Base-by-base conservation (phyloP, 2,329 filamentous ascomycete genomes). In the Alternaria arborescens region DNA sequence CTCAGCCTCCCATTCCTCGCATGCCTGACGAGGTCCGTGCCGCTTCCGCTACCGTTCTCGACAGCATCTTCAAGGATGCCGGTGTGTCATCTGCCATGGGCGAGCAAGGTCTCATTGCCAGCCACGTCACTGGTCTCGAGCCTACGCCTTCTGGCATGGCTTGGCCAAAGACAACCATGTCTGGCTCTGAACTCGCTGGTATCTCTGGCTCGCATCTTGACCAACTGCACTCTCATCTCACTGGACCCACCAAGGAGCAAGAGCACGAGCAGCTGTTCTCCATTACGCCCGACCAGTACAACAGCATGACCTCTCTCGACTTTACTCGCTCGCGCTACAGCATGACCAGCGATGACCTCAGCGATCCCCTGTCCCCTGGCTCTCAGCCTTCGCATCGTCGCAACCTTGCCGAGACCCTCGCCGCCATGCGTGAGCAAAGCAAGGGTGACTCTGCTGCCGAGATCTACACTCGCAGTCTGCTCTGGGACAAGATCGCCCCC, bases 401-500 rank as follows among this genome's bases (percentile, higher is more conserved):
- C 72, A 93, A 92, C 78, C 86, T 95, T 47, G 91, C 90, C 44
- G 90, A 97, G 69, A 90, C 93, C 8, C 86, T 97, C 47, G 88
- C 91, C 52, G 89, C 87, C 46, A 92, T 97, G 88, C 89, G 92
- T 67, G 83, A 83, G 69, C 87, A 85, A 71, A 87, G 85, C 73
- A 92, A 92, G 80, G 87, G 91, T 58, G 81, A 82, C 69, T 87
- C 87, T 52, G 91, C 90, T 48, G 91, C 94, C 58, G 93, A 97
- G 72, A 92, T 97, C 42, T 97, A 97, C 82, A 96, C 94, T 34
- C 88, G 94, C 59, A 97, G 93, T 64, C 85, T 98, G 63, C 88
- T 98, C 59, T 97, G 93, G 92, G 93, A 97, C 74, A 92, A 94
- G 79, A 94, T 98, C 71, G 94, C 95, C 14, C 87, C 88, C 70